A percentile compares a stretch with the other conserved stretches of the same genome.
Evolutionary conservation across 495 filamentous ascomycete genomes (phyloP).

Genomic region (Neurospora sublineolata): DNA sequence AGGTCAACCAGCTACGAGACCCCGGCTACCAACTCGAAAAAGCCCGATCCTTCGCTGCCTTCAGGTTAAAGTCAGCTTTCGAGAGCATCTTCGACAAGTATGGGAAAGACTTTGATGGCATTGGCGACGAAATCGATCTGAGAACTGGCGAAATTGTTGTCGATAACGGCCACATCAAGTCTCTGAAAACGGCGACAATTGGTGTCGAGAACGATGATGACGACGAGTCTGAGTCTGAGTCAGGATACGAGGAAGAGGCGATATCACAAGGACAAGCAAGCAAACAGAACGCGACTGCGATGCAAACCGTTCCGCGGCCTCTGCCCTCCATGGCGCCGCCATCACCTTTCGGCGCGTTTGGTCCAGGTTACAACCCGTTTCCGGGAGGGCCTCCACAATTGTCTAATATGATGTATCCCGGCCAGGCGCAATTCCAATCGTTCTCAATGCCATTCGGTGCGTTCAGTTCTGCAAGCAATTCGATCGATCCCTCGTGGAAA

Average conservation of each 20-base stretch:
- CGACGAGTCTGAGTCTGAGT: slow-evolving; percentile 4
- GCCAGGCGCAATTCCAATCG: slow-evolving; percentile 4
- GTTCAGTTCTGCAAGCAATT: background rate
- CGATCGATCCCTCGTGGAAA: slow-evolving; percentile 16
- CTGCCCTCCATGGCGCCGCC: background rate
- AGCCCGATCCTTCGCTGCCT: slow-evolving; percentile 48
- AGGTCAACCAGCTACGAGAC: slow-evolving; percentile 33
- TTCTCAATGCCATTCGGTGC: slow-evolving; percentile 5
- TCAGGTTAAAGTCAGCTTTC: slow-evolving; percentile 64
- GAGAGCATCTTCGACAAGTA: slow-evolving; percentile 87
- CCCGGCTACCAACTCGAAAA: slow-evolving; percentile 43
- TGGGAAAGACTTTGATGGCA: slow-evolving; percentile 62
- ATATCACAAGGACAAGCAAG: slow-evolving; percentile 9
- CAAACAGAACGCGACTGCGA: background rate
- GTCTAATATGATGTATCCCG: slow-evolving; percentile 5
- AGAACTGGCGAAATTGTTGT: slow-evolving; percentile 66
- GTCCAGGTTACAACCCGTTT: background rate
- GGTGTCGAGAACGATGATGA: slow-evolving; percentile 32
- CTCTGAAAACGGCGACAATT: slow-evolving; percentile 27
- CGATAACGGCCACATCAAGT: slow-evolving; percentile 70
- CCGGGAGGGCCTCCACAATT: slow-evolving; percentile 1
- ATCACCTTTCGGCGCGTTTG: slow-evolving; percentile 3
- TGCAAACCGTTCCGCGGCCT: background rate
- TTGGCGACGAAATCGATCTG: slow-evolving; percentile 39
- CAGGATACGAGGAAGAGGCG: slow-evolving; percentile 18